Conservation (phyloP, 805 yeast genomes). For the Sungouiella thailandica region DNA sequence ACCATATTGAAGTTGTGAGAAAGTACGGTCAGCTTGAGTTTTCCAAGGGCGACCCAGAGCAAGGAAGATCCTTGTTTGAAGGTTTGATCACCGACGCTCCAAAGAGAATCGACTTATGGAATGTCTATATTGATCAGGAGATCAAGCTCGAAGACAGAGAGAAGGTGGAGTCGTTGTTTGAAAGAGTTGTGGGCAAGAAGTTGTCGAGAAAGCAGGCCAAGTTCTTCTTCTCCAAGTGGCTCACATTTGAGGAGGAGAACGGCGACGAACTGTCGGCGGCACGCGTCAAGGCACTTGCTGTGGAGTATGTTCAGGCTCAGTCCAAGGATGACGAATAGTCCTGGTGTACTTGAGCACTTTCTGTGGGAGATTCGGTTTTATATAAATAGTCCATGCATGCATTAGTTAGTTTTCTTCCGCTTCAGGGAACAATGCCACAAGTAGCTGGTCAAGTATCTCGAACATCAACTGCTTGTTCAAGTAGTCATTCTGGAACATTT, state of each 20-base stretch:
- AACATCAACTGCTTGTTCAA: constrained; percentile 62
- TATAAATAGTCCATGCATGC: too few species aligned
- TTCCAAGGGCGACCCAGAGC: constrained; percentile 83
- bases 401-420: neutral
- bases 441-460: constrained; percentile 52
- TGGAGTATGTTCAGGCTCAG: constrained; percentile 55
- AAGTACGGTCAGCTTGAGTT: constrained; percentile 90
- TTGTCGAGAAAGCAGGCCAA: constrained; percentile 85
- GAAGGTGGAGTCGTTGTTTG: constrained; percentile 74
- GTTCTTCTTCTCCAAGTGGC: constrained; percentile 92
- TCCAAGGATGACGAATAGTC: constrained; percentile 10
- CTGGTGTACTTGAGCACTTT: constrained; percentile 1
- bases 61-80: constrained; percentile 91
- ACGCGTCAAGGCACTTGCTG: constrained; percentile 87
- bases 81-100: constrained; percentile 88
- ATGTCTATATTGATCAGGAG: constrained; percentile 91
- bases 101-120: constrained; percentile 91
- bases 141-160: constrained; percentile 57
- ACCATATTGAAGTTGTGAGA: constrained; percentile 73
- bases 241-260: constrained; percentile 65
- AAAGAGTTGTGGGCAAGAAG: constrained; percentile 66
- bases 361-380: too few species aligned
- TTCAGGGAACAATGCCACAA: constrained; percentile 41
- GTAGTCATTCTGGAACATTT: constrained; percentile 67
- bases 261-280: constrained; percentile 69